A percentile compares a stretch with the other conserved stretches of the same genome.
Conservation (phyloP, 164 flowering plant species). For the Dillenia turbinata region DNA sequence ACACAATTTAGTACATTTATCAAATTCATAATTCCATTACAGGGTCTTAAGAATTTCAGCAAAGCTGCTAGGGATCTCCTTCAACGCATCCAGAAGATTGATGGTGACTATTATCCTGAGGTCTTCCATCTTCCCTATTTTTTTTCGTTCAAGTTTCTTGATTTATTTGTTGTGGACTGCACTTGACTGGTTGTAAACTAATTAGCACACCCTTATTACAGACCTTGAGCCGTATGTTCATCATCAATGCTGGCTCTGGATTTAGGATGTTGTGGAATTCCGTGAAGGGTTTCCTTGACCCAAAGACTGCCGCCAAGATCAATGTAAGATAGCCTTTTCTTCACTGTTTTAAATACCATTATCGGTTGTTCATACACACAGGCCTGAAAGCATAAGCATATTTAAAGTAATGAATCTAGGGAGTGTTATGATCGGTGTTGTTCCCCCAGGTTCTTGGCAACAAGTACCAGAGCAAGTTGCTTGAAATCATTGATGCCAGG, state of each 20-base stretch:
- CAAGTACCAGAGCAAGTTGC: slow-evolving; percentile 90
- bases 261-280: slow-evolving; percentile 90
- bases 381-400: too few relatives aligned
- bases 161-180: too few relatives aligned
- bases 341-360: too few relatives aligned
- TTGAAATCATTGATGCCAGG: slow-evolving; percentile 87
- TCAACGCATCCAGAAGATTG: slow-evolving; percentile 69
- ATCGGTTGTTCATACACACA: too few relatives aligned
- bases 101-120: slow-evolving; percentile 95
- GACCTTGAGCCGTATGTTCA: slow-evolving; percentile 86
- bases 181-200: too few relatives aligned
- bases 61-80: slow-evolving; percentile 89
- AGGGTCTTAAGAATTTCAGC: slow-evolving; percentile 82
- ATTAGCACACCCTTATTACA: slow-evolving; percentile 12
- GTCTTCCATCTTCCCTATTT: slow-evolving; percentile 27
- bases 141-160: not conserved
- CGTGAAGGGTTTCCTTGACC: slow-evolving; percentile 82
- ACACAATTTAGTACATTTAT: too few relatives aligned
- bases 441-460: slow-evolving; percentile 73
- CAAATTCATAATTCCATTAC: too few relatives aligned
- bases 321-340: too few relatives aligned
- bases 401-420: too few relatives aligned
- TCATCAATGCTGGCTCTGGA: slow-evolving; percentile 92
- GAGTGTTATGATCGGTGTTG: too few relatives aligned
- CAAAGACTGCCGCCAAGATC: slow-evolving; percentile 81